phyloP scores from a whole-genome alignment of 2,329 filamentous ascomycete genomes.

The Ophidiomyces ophidiicola region DNA sequence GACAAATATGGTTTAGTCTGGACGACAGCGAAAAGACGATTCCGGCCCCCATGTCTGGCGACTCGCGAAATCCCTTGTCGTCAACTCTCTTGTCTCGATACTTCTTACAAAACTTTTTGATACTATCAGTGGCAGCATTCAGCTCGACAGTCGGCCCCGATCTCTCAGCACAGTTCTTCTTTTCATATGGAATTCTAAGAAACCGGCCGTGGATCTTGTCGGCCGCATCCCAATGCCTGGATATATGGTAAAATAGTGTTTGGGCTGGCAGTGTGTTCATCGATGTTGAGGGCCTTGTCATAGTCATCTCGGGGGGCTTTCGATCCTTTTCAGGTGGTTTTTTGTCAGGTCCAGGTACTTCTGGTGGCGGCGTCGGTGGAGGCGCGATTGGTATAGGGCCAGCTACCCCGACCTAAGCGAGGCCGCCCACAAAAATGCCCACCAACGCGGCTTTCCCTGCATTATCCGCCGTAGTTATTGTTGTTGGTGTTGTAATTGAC shows the following conservation, averaged over 20 bases:
- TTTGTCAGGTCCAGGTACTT: too few species aligned
- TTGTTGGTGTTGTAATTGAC: slow-evolving; percentile 1
- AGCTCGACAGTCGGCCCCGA: slow-evolving; percentile 3
- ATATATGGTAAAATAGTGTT: background rate
- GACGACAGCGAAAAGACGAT: slow-evolving; percentile 6
- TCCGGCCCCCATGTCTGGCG: slow-evolving; percentile 1
- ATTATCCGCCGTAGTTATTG: slow-evolving; percentile 3
- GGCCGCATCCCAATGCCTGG: background rate
- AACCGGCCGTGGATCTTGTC: background rate
- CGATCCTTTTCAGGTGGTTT: background rate
- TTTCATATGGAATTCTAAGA: background rate
- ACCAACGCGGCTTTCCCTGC: slow-evolving; percentile 1
- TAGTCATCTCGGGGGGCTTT: background rate
- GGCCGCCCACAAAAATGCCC: slow-evolving; percentile 4
- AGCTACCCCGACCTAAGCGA: slow-evolving; percentile 7
- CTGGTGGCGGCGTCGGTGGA: slow-evolving; percentile 9
- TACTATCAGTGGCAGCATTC: background rate
- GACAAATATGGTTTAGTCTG: slow-evolving; percentile 2
- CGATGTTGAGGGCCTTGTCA: background rate
- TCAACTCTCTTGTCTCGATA: slow-evolving; percentile 1
- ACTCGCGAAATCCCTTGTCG: slow-evolving; percentile 1
- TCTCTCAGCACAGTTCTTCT: slow-evolving; percentile 4
- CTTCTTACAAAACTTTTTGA: slow-evolving; percentile 5
- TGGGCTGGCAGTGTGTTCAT: slow-evolving; percentile 2
- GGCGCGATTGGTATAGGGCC: slow-evolving; percentile 4